A percentile compares a stretch with the other conserved stretches of the same genome.
These are phyloP conservation scores for Ganoderma meredithae DNA, from an alignment of 1,284 basidiomycete species.

Conservation along the genomic window DNA sequence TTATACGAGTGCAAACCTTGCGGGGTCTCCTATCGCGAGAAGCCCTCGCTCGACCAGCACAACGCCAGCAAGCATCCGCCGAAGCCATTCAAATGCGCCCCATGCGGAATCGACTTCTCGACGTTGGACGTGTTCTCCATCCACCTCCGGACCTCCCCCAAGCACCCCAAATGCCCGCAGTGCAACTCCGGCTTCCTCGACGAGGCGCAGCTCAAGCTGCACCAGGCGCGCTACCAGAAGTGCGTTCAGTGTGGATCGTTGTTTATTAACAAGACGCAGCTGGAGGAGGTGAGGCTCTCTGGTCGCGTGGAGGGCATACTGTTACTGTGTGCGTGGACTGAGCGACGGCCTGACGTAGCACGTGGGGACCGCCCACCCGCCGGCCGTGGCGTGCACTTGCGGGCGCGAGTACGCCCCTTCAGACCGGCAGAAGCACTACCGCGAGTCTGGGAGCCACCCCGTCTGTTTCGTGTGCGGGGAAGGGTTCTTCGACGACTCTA, in stretches of 20 bases:
- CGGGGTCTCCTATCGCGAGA: conserved; percentile 15
- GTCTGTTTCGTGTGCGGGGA: conserved; percentile 28
- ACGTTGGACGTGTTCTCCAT: conserved; percentile 24
- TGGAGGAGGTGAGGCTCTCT: conserved; percentile 26
- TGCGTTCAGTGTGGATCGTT: conserved; percentile 22
- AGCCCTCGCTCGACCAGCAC: conserved; percentile 18
- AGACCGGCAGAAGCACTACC: conserved; percentile 28
- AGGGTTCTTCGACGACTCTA: conserved; percentile 24
- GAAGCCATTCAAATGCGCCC: conserved; percentile 23
- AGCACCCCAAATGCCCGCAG: conserved; percentile 27
- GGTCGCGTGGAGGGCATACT: background rate
- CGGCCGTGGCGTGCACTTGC: conserved; percentile 7
- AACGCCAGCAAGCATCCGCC: conserved; percentile 15
- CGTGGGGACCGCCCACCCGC: conserved; percentile 14
- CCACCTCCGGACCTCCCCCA: conserved; percentile 20
- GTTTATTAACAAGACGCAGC: conserved; percentile 15
- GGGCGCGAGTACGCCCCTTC: conserved; percentile 7
- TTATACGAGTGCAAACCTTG: conserved; percentile 23
- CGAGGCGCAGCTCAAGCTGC: conserved; percentile 21
- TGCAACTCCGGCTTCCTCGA: conserved; percentile 28
- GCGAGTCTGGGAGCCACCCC: conserved; percentile 27
- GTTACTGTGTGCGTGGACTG: background rate
- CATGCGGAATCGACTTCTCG: conserved; percentile 29
- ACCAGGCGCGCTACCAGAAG: conserved; percentile 25
- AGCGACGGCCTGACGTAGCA: conserved; percentile 16